phyloP scores from a whole-genome alignment of 768 basidiomycete species.

The Amanita rubescens region DNA sequence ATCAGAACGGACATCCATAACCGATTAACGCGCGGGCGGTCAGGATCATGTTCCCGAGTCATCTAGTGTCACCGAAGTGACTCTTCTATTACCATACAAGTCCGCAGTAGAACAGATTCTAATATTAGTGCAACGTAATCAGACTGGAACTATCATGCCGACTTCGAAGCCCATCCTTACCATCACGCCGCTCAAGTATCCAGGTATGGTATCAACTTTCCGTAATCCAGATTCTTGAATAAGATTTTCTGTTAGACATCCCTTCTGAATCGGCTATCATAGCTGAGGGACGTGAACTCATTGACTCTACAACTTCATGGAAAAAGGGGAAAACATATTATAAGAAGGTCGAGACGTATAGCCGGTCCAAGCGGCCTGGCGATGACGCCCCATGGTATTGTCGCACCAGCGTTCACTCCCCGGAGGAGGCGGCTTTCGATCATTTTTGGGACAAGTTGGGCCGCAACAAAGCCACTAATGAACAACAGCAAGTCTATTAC shows the following conservation, averaged over 20 bases:
- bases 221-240: not conserved
- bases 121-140: not conserved
- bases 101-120: not conserved
- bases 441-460: constrained; percentile 67
- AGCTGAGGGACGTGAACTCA: constrained; percentile 42
- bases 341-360: constrained; percentile 49
- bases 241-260: constrained; percentile 34
- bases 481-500: constrained; percentile 46
- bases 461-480: constrained; percentile 57
- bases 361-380: constrained; percentile 40
- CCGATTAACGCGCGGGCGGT: not conserved
- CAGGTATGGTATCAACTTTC: constrained; percentile 15
- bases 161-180: constrained; percentile 12
- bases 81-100: constrained; percentile 1
- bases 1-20: not conserved
- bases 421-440: constrained; percentile 65
- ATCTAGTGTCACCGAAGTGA: not conserved
- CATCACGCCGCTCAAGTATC: constrained; percentile 20
- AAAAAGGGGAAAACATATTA: constrained; percentile 59
- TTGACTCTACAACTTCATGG: constrained; percentile 55
- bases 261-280: constrained; percentile 55
- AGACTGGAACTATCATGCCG: too few species aligned
- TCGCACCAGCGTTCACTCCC: constrained; percentile 56
- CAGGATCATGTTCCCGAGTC: not conserved
- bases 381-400: constrained; percentile 64